Percentiles rank a stretch among this genome's conserved stretches.
phyloP scores from a whole-genome alignment of 768 basidiomycete genomes.

The Hydnum rufescens region DNA sequence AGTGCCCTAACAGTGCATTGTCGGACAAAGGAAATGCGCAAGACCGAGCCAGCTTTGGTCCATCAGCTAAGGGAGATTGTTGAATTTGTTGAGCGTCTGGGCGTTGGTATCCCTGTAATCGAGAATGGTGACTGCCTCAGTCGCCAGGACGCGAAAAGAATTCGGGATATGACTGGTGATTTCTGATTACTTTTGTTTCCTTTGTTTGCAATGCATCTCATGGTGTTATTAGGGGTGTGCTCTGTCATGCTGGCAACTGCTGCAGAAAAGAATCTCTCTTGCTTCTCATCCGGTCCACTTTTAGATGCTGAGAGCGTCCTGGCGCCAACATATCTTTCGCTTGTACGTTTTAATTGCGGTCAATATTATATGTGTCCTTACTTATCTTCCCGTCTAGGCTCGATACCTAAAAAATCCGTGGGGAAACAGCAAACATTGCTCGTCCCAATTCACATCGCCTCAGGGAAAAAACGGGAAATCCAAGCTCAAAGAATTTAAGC shows the following conservation, averaged over 20 bases:
- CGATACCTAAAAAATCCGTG: constrained; percentile 63
- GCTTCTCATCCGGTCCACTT: constrained; percentile 55
- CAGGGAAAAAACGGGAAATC: constrained; percentile 21
- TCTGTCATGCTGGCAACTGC: constrained; percentile 95
- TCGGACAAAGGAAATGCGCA: constrained; percentile 80
- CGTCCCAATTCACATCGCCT: constrained; percentile 58
- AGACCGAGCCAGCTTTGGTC: constrained; percentile 56
- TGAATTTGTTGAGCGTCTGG: constrained; percentile 48
- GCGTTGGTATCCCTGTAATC: constrained; percentile 65
- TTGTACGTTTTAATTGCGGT: constrained; percentile 28
- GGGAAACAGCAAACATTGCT: constrained; percentile 74
- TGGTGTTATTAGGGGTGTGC: constrained; percentile 36
- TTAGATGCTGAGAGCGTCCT: constrained; percentile 48
- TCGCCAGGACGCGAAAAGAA: constrained; percentile 55
- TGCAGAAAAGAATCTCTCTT: constrained; percentile 81
- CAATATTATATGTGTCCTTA: constrained; percentile 6
- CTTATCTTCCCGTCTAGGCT: constrained; percentile 19
- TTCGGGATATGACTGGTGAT: constrained; percentile 56
- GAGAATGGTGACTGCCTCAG: constrained; percentile 86
- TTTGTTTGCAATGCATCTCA: neutral
- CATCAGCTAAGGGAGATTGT: constrained; percentile 70
- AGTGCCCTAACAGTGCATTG: constrained; percentile 87
- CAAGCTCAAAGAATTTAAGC: constrained; percentile 26
- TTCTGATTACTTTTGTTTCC: too few species aligned
- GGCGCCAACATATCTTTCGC: constrained; percentile 49